These are phyloP conservation scores for Corylus americana DNA, from an alignment of 306 rosid species.

Conservation along the genomic window DNA sequence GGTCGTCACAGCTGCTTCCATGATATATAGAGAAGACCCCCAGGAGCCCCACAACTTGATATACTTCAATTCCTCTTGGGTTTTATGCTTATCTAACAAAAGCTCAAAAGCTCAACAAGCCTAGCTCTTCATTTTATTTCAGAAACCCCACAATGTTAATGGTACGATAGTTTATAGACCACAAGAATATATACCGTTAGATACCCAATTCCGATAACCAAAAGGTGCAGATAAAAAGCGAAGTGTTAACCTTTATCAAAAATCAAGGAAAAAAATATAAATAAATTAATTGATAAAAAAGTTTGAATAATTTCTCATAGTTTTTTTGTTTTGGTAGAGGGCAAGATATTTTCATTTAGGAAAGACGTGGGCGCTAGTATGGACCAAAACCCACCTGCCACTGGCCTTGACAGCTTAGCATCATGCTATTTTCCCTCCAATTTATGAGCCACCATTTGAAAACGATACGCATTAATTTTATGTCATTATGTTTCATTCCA, in stretches of 20 bases:
- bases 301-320: no score
- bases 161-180: slow-evolving; percentile 45
- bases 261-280: no score
- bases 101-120: slow-evolving; percentile 26
- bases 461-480: no score
- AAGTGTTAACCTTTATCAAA: no score
- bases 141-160: slow-evolving; percentile 7
- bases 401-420: slow-evolving; percentile 30
- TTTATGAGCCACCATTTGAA: slow-evolving; percentile 3
- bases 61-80: slow-evolving; percentile 7
- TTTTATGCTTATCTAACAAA: not conserved
- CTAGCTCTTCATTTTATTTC: not conserved
- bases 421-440: slow-evolving; percentile 31
- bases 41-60: slow-evolving; percentile 23
- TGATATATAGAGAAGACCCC: not conserved
- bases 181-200: slow-evolving; percentile 30
- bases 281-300: no score
- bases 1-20: slow-evolving; percentile 44
- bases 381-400: slow-evolving; percentile 27
- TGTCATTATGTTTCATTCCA: no score
- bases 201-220: no score
- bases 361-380: not conserved
- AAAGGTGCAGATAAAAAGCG: no score
- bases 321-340: no score
- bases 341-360: not conserved